Percentiles rank a stretch among this genome's conserved stretches.
Evolutionary conservation across 768 basidiomycete species (phyloP).

Genomic region (Termitomyces sp.): DNA sequence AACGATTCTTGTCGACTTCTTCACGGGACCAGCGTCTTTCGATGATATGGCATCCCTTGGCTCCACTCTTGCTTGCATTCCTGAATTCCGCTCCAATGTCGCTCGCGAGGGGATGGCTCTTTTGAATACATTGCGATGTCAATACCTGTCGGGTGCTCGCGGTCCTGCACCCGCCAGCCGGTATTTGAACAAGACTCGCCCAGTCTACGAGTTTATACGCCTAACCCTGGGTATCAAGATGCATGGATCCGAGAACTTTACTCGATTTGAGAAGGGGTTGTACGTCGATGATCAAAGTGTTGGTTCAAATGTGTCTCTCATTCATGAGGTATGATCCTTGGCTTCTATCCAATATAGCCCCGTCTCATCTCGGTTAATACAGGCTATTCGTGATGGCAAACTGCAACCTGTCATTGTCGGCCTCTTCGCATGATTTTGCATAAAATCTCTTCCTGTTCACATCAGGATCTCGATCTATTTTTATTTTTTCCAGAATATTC

Average conservation of each 20-base stretch:
- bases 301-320: conserved; percentile 66
- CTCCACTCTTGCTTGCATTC: conserved; percentile 32
- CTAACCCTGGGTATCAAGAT: conserved; percentile 67
- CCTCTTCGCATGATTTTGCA: conserved; percentile 21
- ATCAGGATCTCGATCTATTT: background rate
- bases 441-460: background rate
- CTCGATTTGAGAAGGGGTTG: conserved; percentile 53
- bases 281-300: conserved; percentile 63
- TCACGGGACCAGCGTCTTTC: conserved; percentile 32
- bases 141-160: conserved; percentile 52
- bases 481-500: background rate
- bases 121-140: conserved; percentile 42
- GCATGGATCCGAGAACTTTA: conserved; percentile 73
- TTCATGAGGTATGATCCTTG: conserved; percentile 58
- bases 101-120: conserved; percentile 40
- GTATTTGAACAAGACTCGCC: conserved; percentile 61
- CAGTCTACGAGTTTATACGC: conserved; percentile 76
- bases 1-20: conserved; percentile 58
- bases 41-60: conserved; percentile 23
- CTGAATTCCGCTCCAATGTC: conserved; percentile 48
- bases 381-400: conserved; percentile 51
- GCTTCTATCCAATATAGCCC: background rate
- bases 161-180: conserved; percentile 63
- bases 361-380: background rate
- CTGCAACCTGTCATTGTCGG: conserved; percentile 38